Base-by-base conservation (phyloP, 441 rosid species). In the Euphorbia celastroides region DNA sequence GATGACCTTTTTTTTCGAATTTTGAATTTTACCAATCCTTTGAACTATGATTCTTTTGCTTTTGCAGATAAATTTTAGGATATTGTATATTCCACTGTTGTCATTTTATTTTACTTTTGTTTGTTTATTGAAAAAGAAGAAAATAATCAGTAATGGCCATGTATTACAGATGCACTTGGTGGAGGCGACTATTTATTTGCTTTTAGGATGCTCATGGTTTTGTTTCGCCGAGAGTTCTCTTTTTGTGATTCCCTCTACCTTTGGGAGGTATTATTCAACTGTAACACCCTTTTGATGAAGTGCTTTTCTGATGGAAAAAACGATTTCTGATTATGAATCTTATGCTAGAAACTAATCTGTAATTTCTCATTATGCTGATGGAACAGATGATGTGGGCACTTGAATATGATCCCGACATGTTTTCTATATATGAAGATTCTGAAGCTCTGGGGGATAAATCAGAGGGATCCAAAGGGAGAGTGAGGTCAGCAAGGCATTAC, bases 321-420 rank as follows among this genome's bases (percentile, higher is more conserved):
- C n/a, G 14, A 11, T 46, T 32, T 59, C 22, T 9, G 25, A n/a
- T n/a, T n/a, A n/a, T n/a, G n/a, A n/a, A n/a, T n/a, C n/a, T n/a
- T n/a, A n/a, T n/a, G n/a, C n/a, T n/a, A n/a, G n/a, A n/a, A n/a
- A n/a, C 46, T 64, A 25, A 58, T 28, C 71, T 48, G 23, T 34
- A 34, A 9, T 34, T 34, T 34, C 38, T 34, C 38, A 34, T 34
- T 34, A 9, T 34, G 4, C 5, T 34, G 38, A 34, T 34, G 38
- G 44, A 5, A 65, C 83, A 93, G 99, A 93, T 93, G 99, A 93
- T 93, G 99, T 93, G 99, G 97, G 97, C 99, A 19, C 83, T 93
- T 19, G 96, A 93, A 72, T 93, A 91, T 19, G 99, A 93, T 71
- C 99, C 99, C 0, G 88, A 85, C 56, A 67, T 85, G 73, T 91